These are phyloP conservation scores for Tetrahymena borealis DNA, from an alignment of 73 alveolate genomes.

Conservation along the genomic window DNA sequence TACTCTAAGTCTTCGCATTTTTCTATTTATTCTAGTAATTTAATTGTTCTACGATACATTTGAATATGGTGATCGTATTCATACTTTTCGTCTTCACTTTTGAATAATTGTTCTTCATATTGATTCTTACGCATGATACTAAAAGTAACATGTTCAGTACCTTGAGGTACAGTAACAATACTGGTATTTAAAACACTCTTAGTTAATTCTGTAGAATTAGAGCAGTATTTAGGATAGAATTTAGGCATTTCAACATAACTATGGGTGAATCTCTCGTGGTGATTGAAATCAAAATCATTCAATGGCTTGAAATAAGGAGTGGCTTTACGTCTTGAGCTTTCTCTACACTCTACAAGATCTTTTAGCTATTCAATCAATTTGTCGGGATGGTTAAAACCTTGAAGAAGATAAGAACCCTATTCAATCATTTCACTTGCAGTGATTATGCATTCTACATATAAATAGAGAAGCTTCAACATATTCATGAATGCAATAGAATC, in stretches of 20 bases:
- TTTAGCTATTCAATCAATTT: conserved; percentile 22
- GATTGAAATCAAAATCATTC: conserved; percentile 29
- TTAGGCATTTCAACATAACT: conserved; percentile 39
- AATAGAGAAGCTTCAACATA: conserved; percentile 11
- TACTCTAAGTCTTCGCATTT: conserved; percentile 6
- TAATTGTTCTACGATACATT: conserved; percentile 30
- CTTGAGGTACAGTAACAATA: conserved; percentile 39
- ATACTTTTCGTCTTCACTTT: conserved; percentile 58
- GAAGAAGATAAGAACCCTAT: not conserved
- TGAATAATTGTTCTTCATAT: conserved; percentile 49
- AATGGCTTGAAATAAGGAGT: conserved; percentile 38
- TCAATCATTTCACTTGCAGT: conserved; percentile 36
- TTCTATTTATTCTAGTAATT: conserved; percentile 10
- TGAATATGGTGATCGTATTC: conserved; percentile 42
- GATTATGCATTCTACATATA: conserved; percentile 33
- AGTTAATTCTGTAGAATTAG: not conserved
- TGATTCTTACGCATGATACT: conserved; percentile 44
- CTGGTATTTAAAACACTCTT: conserved; percentile 5
- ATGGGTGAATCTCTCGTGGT: conserved; percentile 24
- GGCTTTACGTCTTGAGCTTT: not conserved
- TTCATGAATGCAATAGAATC: not conserved
- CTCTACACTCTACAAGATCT: conserved; percentile 11
- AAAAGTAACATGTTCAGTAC: conserved; percentile 52
- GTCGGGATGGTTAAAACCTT: conserved; percentile 19
- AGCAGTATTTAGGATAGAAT: conserved; percentile 20